Conservation (phyloP, 2,329 filamentous ascomycete species). For the Endocalyx cinctus region DNA sequence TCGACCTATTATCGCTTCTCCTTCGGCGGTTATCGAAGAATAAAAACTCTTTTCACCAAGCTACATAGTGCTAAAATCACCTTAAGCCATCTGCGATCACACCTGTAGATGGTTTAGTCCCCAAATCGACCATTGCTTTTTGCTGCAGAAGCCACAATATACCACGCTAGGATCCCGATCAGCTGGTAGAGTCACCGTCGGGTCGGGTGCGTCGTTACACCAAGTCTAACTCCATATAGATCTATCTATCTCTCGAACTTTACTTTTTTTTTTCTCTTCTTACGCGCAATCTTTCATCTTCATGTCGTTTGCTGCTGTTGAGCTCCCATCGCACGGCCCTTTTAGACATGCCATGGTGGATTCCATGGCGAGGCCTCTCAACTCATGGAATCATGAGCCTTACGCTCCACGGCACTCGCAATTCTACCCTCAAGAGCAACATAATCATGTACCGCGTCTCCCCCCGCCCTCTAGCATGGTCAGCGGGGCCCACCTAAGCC, state of each 20-base stretch:
- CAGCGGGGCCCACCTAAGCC: slow-evolving; percentile 12
- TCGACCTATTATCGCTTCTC: too few species aligned
- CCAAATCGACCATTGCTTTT: slow-evolving; percentile 11
- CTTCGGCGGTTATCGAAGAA: too few species aligned
- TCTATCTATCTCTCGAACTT: slow-evolving; percentile 1
- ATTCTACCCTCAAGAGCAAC: slow-evolving; percentile 21
- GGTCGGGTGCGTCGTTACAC: slow-evolving; percentile 15
- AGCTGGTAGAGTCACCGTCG: slow-evolving; percentile 10
- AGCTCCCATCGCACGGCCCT: slow-evolving; percentile 16
- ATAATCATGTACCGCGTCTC: slow-evolving; percentile 18
- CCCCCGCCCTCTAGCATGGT: slow-evolving; percentile 23
- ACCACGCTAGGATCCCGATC: slow-evolving; percentile 7
- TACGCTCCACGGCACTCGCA: slow-evolving; percentile 21
- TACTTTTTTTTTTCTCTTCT: slow-evolving; percentile 6
- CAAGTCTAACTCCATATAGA: background rate
- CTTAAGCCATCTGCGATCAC: too few species aligned
- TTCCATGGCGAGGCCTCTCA: slow-evolving; percentile 24
- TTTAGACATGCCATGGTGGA: slow-evolving; percentile 25
- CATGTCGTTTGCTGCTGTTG: slow-evolving; percentile 18
- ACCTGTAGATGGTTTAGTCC: too few species aligned
- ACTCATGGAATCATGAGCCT: slow-evolving; percentile 23
- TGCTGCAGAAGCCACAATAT: slow-evolving; percentile 8
- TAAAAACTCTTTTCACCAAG: too few species aligned
- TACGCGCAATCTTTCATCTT: slow-evolving; percentile 8
- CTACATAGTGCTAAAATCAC: too few species aligned